Base-by-base conservation (phyloP, 108 stramenopile species). In the Cyclotella atomus region DNA sequence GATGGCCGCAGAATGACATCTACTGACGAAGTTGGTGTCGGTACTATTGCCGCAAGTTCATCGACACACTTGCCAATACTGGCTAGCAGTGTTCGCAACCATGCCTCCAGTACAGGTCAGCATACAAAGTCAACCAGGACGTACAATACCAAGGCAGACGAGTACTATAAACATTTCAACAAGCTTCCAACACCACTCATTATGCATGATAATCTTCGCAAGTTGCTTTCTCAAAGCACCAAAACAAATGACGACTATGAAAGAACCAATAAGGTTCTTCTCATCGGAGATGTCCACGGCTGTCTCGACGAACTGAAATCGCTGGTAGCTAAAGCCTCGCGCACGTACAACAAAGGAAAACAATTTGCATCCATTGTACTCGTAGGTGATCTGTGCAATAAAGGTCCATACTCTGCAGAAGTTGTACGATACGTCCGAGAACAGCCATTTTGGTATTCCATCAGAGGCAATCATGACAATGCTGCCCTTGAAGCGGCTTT, bases 391-490 rank as follows among this genome's bases (percentile, higher is more conserved):
- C 84, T 97, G 65, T 88, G 89, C 66, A 97, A 96, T 75, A 97
- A 97, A 79, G 96, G 95, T 1, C 94, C 94, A 17, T 29, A 81
- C 17, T 95, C 92, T 15, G 84, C 89, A 5, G 70, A 85, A 23
- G 91, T 92, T 4, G 68, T 97, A 57, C 82, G 81, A 47, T 83
- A 83, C 54, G 82, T 83, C 23, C 85, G 79, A 50, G 66, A 53
- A 3, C 75, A 77, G 54, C 84, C 73, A 2, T 65, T 79, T 29
- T 90, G 90, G 85, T 86, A 72, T 30, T 59, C 88, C 2, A 88
- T 97, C 1, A 79, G 96, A 21, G 96, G 96, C 8, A 97, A 97
- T 81, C 94, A 97, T 63, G 96, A 97, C 61, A 88, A 94, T 87
- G 81, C 73, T 20, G 88, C 87, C 12, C 66, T 96, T 45, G 53